These are phyloP conservation scores for Clitoria ternatea DNA, from an alignment of 306 rosid species.

Conservation along the genomic window DNA sequence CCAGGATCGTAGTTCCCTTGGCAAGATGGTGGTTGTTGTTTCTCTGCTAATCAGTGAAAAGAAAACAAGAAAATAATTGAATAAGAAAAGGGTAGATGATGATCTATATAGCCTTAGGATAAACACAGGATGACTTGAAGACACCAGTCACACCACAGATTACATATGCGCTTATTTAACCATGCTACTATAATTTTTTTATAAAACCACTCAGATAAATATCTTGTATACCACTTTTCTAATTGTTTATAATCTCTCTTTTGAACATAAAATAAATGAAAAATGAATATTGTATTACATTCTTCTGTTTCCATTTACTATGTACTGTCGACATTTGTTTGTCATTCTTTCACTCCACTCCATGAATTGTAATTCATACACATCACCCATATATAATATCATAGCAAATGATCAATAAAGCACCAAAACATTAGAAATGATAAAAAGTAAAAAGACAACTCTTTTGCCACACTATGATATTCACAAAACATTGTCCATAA, in stretches of 20 bases:
- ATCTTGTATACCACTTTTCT: not conserved
- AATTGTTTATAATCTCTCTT: not conserved
- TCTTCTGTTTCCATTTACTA: not conserved
- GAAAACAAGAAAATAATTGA: constrained; percentile 7
- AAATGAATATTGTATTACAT: not conserved
- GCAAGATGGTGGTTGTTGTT: constrained; percentile 20
- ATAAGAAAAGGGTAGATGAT: not conserved
- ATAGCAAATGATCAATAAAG: no score
- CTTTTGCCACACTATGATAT: no score
- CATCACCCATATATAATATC: no score
- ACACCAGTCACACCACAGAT: not conserved
- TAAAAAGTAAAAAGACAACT: no score
- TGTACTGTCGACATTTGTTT: no score
- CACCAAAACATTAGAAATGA: no score
- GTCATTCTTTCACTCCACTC: no score
- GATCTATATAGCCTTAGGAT: not conserved
- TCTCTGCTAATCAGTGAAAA: constrained; percentile 22
- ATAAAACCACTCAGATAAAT: not conserved
- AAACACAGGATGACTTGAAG: not conserved
- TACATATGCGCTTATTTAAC: not conserved
- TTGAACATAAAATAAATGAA: not conserved
- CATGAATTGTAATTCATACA: not conserved
- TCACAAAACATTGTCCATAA: no score
- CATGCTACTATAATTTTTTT: not conserved
- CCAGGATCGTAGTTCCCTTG: constrained; percentile 32